phyloP scores from a whole-genome alignment of 78 protist species.

The Blattamonas nauphoetae region DNA sequence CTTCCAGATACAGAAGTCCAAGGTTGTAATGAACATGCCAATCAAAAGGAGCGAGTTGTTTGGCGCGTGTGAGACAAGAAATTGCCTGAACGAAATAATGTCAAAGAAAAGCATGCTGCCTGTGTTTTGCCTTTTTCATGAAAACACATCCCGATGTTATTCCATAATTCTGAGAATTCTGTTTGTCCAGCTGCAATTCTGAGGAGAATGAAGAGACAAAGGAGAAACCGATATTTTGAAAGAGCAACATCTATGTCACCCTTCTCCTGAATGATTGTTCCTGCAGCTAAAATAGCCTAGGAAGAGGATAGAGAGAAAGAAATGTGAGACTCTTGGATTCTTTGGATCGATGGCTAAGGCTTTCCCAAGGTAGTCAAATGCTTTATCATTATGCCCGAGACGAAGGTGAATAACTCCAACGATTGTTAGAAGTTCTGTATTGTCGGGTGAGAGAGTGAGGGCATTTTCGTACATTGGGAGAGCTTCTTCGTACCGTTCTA shows the following conservation, averaged over 20 bases:
- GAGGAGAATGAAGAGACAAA: not conserved
- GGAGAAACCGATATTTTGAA: slow-evolving; percentile 45
- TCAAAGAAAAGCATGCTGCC: slow-evolving; percentile 14
- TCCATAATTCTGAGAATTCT: slow-evolving; percentile 71
- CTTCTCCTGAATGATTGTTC: slow-evolving; percentile 58
- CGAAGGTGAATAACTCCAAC: slow-evolving; percentile 56
- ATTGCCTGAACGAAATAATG: slow-evolving; percentile 32
- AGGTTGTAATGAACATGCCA: slow-evolving; percentile 68
- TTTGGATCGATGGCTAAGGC: slow-evolving; percentile 60
- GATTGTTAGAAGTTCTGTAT: slow-evolving; percentile 53
- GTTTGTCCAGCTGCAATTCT: slow-evolving; percentile 26
- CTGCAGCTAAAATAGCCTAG: slow-evolving; percentile 66
- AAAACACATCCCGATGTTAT: slow-evolving; percentile 81
- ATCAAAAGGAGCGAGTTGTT: slow-evolving; percentile 65
- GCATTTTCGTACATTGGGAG: not conserved
- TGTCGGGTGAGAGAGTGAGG: slow-evolving; percentile 46
- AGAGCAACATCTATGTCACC: slow-evolving; percentile 70
- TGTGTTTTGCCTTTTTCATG: slow-evolving; percentile 39
- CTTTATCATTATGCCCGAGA: slow-evolving; percentile 38
- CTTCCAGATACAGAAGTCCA: slow-evolving; percentile 53
- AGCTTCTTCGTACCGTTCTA: not conserved
- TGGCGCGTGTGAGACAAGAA: slow-evolving; percentile 69
- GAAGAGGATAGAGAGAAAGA: not conserved
- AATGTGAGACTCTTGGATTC: slow-evolving; percentile 17
- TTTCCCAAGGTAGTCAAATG: slow-evolving; percentile 58